Evolutionary conservation across 2,329 filamentous ascomycete genomes (phyloP), one percentile per base, ranked within the genome.

Genomic region (Didymella keratinophila): DNA sequence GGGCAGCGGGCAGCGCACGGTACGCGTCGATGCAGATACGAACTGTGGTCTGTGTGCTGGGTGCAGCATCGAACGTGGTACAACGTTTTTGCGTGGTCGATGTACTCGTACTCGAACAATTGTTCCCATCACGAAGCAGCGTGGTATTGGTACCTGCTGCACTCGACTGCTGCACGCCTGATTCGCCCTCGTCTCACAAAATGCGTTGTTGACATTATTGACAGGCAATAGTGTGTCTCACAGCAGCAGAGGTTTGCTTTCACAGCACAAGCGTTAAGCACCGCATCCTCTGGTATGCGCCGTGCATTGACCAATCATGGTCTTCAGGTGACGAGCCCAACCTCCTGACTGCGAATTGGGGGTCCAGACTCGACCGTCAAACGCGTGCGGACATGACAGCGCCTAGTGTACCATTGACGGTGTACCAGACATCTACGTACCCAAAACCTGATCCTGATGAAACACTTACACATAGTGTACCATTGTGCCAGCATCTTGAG

Each of bases 181-280:
- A 39, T 16, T 27, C 14, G 10, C 36, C 27, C 2, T 18, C 27
- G 30, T 49, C 32, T 16, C 21, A 51, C 50, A 18, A 34, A 34
- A 53, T 34, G 45, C 46, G 25, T 46, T 50, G 21, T 42, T 58
- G 56, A 54, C 56, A 42, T 58, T 53, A 18, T 46, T 50, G 50
- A 58, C 45, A 54, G 45, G 39, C 27, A 12, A 42, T 41, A 46
- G 21, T 41, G 18, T 25, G 50, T 50, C 45, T 49, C 30, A 58
- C 34, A 46, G 34, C 56, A 50, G 18, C 21, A 51, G 41, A 43
- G 37, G 36, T 47, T 11, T 32, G 10, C 30, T 18, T 11, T 36
- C 47, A 14, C 43, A 36, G 28, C 27, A 10, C 37, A 45, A 42
- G 20, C 14, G 12, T 25, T 27, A 54, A 42, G 50, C 50, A 58